Conservation (phyloP, 2,329 filamentous ascomycete genomes). For the Lachnellula suecica region DNA sequence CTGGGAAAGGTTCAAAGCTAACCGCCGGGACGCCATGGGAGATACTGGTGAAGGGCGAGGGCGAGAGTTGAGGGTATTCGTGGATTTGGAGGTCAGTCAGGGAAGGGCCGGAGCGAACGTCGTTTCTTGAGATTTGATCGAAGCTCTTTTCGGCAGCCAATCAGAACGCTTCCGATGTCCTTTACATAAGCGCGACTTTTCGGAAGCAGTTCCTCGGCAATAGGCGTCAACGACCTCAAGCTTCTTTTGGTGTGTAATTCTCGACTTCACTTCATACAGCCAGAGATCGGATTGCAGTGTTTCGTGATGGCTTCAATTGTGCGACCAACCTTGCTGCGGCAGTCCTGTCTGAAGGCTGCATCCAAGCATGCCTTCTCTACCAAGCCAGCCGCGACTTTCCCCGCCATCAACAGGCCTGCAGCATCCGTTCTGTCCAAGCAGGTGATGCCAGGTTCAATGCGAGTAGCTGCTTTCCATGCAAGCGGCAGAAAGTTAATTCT, state of each 20-base stretch:
- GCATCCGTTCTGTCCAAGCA: constrained; percentile 26
- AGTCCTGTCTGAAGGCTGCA: constrained; percentile 40
- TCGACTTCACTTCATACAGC: not conserved
- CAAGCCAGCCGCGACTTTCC: constrained; percentile 33
- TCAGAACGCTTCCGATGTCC: constrained; percentile 15
- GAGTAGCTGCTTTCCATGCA: constrained; percentile 83
- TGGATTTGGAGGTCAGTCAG: constrained; percentile 17
- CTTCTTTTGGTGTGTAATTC: constrained; percentile 4
- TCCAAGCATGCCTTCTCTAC: constrained; percentile 44
- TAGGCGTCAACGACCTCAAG: constrained; percentile 2
- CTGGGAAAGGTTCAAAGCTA: constrained; percentile 91
- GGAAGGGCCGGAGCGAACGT: constrained; percentile 3
- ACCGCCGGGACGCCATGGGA: constrained; percentile 90
- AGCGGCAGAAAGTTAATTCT: constrained; percentile 74
- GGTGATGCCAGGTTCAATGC: constrained; percentile 37
- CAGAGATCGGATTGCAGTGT: constrained; percentile 12
- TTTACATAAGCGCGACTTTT: constrained; percentile 15
- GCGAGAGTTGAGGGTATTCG: constrained; percentile 10
- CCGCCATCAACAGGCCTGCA: constrained; percentile 31
- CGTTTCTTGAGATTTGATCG: constrained; percentile 20
- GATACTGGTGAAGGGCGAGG: constrained; percentile 19
- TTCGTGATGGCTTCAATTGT: constrained; percentile 50
- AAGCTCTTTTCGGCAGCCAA: constrained; percentile 25
- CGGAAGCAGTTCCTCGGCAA: constrained; percentile 11
- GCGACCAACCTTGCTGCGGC: constrained; percentile 48